Base-by-base conservation (phyloP, 2,329 filamentous ascomycete genomes). In the Penicillium digitatum region DNA sequence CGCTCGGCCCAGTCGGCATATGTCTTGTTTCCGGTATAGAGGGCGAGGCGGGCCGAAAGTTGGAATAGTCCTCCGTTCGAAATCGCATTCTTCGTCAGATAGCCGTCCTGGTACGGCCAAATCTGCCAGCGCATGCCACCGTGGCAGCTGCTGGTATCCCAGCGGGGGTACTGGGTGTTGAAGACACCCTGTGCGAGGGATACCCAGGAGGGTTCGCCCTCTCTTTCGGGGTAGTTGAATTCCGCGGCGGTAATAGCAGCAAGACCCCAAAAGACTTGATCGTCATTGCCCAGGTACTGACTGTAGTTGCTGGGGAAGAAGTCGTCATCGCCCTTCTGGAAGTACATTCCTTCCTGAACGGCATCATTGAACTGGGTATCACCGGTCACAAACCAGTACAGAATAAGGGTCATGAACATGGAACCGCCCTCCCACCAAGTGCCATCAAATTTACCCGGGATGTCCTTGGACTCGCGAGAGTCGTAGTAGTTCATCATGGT, bases 121-220 rank as follows among this genome's bases (percentile, higher is more conserved):
- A 95, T 88, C 75, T 95, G 90, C 91, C 91, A 95, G 60, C 87
- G 84, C 63, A 95, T 74, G 16, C 90, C 90, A 56, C 90, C 90
- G 52, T 76, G 77, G 72, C 90, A 95, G 3, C 76, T 79, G 0
- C 74, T 68, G 7, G 74, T 77, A 62, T 94, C 87, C 87, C 89
- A 93, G 29, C 89, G 83, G 7, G 75, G 75, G 3, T 83, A 82
- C 67, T 90, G 90, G 46, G 87, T 85, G 75, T 94, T 90, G 73
- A 93, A 95, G 10, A 91, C 88, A 22, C 86, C 87, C 71, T 90
- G 87, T 1, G 83, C 86, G 18, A 95, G 80, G 5, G 87, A 85
- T 26, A 94, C 78, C 88, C 88, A 95, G 57, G 88, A 86, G 0
- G 87, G 85, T 52, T 86, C 68, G 50, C 80, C 81, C 0, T 83